Percentiles rank a stretch among this genome's conserved stretches.
phyloP scores from a whole-genome alignment of 2,329 filamentous ascomycete genomes.

The Mycosphaerella sp. region DNA sequence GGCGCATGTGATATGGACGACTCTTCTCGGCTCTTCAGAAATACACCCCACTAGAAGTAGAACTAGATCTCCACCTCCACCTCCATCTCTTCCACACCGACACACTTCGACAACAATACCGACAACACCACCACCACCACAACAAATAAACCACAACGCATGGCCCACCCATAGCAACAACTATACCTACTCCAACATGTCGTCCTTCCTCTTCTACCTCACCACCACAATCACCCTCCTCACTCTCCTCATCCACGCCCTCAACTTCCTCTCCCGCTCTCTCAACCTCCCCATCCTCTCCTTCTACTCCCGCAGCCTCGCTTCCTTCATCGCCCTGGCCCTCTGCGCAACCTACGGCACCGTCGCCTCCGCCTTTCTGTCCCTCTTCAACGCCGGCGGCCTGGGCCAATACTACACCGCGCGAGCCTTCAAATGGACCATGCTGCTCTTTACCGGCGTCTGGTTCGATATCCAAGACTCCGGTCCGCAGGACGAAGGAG shows the following conservation, averaged over 20 bases:
- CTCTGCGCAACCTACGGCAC: constrained; percentile 64
- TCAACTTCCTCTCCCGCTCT: constrained; percentile 33
- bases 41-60: constrained; percentile 7
- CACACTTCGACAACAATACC: neutral
- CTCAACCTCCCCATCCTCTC: constrained; percentile 37
- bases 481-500: constrained; percentile 12
- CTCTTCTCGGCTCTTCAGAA: neutral
- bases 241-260: constrained; percentile 32
- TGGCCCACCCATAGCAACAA: neutral
- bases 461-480: constrained; percentile 62
- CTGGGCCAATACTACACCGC: constrained; percentile 81
- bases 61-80: neutral
- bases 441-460: constrained; percentile 69
- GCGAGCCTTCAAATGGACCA: constrained; percentile 71
- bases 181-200: constrained; percentile 13
- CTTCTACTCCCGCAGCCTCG: constrained; percentile 60
- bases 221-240: constrained; percentile 26
- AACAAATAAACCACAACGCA: too few relatives aligned
- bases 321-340: constrained; percentile 38
- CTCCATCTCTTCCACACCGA: constrained; percentile 1
- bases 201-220: constrained; percentile 27
- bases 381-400: constrained; percentile 63
- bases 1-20: constrained; percentile 9
- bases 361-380: constrained; percentile 64
- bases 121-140: neutral